Evolutionary conservation across 768 basidiomycete genomes (phyloP).

Genomic region (Psilocybe sp.): DNA sequence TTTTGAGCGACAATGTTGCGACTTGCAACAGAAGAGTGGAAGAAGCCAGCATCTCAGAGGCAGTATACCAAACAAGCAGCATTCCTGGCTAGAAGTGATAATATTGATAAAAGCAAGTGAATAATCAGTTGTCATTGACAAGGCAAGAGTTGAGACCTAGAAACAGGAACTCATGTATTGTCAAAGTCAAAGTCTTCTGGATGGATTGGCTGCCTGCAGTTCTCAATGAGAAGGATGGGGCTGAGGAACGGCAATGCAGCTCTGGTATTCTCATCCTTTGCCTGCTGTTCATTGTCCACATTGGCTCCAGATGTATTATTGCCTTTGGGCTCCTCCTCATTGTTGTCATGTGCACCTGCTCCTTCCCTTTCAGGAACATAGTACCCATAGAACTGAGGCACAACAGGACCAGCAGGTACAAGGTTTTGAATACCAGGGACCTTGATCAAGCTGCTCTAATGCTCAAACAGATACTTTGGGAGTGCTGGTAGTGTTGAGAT

Average conservation of each 20-base stretch:
- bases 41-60: constrained; percentile 32
- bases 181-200: constrained; percentile 25
- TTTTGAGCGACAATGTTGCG: constrained; percentile 35
- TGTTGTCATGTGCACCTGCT: too few relatives aligned
- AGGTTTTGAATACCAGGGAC: constrained; percentile 36
- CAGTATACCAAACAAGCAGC: constrained; percentile 31
- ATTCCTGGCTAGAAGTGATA: constrained; percentile 29
- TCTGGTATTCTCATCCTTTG: too few relatives aligned
- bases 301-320: too few relatives aligned
- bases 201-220: constrained; percentile 31
- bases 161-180: constrained; percentile 27
- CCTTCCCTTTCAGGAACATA: constrained; percentile 30
- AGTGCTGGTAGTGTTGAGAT: too few relatives aligned
- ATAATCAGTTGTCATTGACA: not conserved
- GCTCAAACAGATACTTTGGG: constrained; percentile 41
- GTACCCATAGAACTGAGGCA: constrained; percentile 66
- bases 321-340: too few relatives aligned
- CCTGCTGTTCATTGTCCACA: too few relatives aligned
- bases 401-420: constrained; percentile 46
- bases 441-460: constrained; percentile 46
- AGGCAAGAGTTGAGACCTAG: not conserved
- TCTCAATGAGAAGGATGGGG: constrained; percentile 38
- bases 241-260: constrained; percentile 15
- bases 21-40: constrained; percentile 30
- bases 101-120: too few relatives aligned